Evolutionary conservation across 768 basidiomycete genomes (phyloP).

Genomic region (Lactarius vividus): DNA sequence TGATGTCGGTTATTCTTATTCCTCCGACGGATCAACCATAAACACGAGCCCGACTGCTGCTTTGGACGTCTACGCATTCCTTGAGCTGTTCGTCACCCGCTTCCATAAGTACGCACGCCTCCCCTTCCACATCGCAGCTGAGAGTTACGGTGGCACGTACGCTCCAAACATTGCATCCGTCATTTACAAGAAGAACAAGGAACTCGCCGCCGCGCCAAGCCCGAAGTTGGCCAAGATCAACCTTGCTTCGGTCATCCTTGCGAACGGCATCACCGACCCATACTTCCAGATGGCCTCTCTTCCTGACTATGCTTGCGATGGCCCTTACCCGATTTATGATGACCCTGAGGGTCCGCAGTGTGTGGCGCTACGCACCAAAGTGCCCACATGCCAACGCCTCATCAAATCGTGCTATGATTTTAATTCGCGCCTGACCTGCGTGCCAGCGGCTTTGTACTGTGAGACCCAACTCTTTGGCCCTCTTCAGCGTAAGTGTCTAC

Average conservation of each 20-base stretch:
- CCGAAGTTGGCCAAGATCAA: conserved; percentile 68
- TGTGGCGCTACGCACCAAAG: conserved; percentile 43
- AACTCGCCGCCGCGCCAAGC: conserved; percentile 43
- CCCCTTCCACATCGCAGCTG: conserved; percentile 78
- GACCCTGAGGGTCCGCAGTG: conserved; percentile 50
- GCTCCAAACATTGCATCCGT: conserved; percentile 85
- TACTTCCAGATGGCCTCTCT: conserved; percentile 75
- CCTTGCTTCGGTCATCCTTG: conserved; percentile 79
- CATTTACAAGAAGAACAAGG: conserved; percentile 77
- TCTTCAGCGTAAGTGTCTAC: conserved; percentile 56
- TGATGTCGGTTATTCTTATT: conserved; percentile 88
- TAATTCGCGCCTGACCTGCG: conserved; percentile 44
- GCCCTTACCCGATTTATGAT: conserved; percentile 78
- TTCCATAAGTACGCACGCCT: conserved; percentile 68
- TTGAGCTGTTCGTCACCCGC: conserved; percentile 73
- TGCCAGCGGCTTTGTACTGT: conserved; percentile 75
- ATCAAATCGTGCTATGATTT: conserved; percentile 49
- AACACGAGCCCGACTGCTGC: conserved; percentile 82
- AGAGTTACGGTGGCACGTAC: conserved; percentile 72
- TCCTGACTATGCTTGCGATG: conserved; percentile 80
- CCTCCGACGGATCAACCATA: conserved; percentile 69
- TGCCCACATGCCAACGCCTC: conserved; percentile 52
- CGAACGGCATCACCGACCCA: conserved; percentile 85
- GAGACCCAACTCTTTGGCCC: conserved; percentile 68
- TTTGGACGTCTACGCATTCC: conserved; percentile 87